Conservation (phyloP, 2,329 filamentous ascomycete genomes). For the Exophiala sp. region DNA sequence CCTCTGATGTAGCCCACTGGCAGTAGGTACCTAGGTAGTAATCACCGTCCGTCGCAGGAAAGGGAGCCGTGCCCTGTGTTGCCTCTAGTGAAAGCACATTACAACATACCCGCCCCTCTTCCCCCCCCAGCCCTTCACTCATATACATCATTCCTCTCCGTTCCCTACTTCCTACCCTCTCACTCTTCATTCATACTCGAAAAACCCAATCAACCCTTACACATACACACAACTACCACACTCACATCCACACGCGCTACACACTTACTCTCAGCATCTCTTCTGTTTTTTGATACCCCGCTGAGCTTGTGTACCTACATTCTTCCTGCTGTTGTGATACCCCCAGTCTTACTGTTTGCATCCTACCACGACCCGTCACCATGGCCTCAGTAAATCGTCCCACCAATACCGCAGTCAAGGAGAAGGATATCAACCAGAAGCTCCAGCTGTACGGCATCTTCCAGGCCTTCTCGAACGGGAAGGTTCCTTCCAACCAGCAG, state of each 20-base stretch:
- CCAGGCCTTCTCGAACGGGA: slow-evolving; percentile 76
- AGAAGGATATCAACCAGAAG: slow-evolving; percentile 80
- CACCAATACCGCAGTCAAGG: slow-evolving; percentile 67
- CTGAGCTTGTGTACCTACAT: slow-evolving; percentile 8
- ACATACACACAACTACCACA: slow-evolving; percentile 5
- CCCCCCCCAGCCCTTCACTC: slow-evolving; percentile 1
- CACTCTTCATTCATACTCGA: background rate
- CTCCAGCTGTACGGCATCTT: slow-evolving; percentile 72
- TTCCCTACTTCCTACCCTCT: background rate
- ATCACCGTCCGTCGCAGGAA: too few relatives aligned
- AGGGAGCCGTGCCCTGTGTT: slow-evolving; percentile 7
- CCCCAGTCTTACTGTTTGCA: slow-evolving; percentile 7
- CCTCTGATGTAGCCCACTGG: too few relatives aligned
- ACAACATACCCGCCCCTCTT: slow-evolving; percentile 6
- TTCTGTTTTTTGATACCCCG: slow-evolving; percentile 18
- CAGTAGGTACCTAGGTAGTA: too few relatives aligned
- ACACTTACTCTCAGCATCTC: background rate
- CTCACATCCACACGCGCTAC: background rate
- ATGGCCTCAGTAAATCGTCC: slow-evolving; percentile 60
- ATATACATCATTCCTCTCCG: slow-evolving; percentile 15
- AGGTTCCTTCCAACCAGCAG: slow-evolving; percentile 90
- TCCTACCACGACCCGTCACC: slow-evolving; percentile 4
- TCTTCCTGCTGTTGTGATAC: slow-evolving; percentile 17
- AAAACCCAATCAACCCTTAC: background rate
- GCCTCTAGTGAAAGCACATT: slow-evolving; percentile 6